A percentile compares a stretch with the other conserved stretches of the same genome.
phyloP scores from a whole-genome alignment of 169 alveolate genomes.

The Cryptosporidium viatorum region DNA sequence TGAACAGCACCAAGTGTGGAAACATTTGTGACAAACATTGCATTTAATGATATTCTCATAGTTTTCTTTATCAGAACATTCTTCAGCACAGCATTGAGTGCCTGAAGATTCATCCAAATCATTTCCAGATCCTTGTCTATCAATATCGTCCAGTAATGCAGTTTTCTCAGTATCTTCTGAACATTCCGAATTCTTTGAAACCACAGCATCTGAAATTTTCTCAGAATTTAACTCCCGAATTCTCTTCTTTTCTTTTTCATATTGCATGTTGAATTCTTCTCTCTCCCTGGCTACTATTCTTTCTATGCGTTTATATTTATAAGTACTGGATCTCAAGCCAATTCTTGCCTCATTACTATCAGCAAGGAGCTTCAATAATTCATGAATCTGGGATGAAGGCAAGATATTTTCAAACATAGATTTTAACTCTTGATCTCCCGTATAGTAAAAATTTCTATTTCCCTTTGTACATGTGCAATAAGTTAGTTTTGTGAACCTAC shows the following conservation, averaged over 20 bases:
- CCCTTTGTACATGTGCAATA: slow-evolving; percentile 68
- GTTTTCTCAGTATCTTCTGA: slow-evolving; percentile 9
- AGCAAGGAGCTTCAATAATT: slow-evolving; percentile 35
- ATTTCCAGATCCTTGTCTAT: background rate
- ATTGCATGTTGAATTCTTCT: slow-evolving; percentile 23
- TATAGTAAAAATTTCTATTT: background rate
- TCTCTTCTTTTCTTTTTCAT: slow-evolving; percentile 7
- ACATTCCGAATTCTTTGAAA: background rate
- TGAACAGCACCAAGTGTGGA: slow-evolving; percentile 44
- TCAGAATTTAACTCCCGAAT: background rate
- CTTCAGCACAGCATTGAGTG: slow-evolving; percentile 11
- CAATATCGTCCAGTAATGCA: background rate
- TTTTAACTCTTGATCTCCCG: slow-evolving; percentile 14
- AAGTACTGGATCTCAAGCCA: background rate
- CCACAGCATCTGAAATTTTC: background rate
- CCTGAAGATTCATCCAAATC: background rate
- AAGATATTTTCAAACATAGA: slow-evolving; percentile 27
- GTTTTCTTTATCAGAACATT: background rate
- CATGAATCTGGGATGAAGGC: slow-evolving; percentile 42
- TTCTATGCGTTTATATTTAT: slow-evolving; percentile 10
- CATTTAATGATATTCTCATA: slow-evolving; percentile 20
- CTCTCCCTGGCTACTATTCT: slow-evolving; percentile 30
- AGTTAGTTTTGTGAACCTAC: slow-evolving; percentile 38
- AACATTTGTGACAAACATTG: slow-evolving; percentile 26
- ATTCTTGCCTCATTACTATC: slow-evolving; percentile 14